Evolutionary conservation across 163 green algal genomes (phyloP), one percentile per base, ranked within the genome.

Genomic region (Scenedesmus sp.): DNA sequence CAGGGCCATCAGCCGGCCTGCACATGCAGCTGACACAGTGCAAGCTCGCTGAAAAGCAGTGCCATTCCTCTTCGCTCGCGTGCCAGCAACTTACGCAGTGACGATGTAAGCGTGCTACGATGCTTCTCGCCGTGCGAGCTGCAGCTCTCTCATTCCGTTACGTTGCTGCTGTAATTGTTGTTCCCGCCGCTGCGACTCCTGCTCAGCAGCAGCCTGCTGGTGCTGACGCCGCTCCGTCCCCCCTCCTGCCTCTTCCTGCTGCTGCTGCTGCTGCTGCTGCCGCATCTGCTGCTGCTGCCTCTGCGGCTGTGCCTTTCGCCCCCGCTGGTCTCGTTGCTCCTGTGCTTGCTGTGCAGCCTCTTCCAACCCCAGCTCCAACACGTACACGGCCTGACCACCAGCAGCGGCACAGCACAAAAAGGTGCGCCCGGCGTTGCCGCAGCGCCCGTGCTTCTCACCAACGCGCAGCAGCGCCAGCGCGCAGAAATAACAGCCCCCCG

Each of bases 331-430:
- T 12, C 82, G 16, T 53, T 91, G 79, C 40, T 40, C 33, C 65
- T 68, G 40, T 61, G 61, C n/a, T n/a, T 53, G 15, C 73, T 82
- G 51, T 40, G 61, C 65, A 33, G 81, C 81, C 44, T 15, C 80
- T 49, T 81, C 88, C 43, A 90, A 37, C 78, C 90, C 92, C 22
- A 93, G 49, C 90, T 94, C 90, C 42, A 93, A 59, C 49, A 93
- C 73, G 76, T 83, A 86, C 68, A 94, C 92, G 20, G 86, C 61
- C 13, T 68, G n/a, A 7, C 87, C 91, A 33, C 82, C 81, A 33
- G 76, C 72, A 10, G 78, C 79, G 20, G 90, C 88, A 33, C 81
- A 89, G n/a, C 80, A 86, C 20, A 93, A 56, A 26, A 94, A 61
- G 37, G 43, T 88, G 46, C 91, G 89, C 26, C 92, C 86, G 24